Percentiles rank a stretch among this genome's conserved stretches.
These are phyloP conservation scores for Zasmidium cellare DNA, from an alignment of 2,329 filamentous ascomycete species.

Conservation along the genomic window DNA sequence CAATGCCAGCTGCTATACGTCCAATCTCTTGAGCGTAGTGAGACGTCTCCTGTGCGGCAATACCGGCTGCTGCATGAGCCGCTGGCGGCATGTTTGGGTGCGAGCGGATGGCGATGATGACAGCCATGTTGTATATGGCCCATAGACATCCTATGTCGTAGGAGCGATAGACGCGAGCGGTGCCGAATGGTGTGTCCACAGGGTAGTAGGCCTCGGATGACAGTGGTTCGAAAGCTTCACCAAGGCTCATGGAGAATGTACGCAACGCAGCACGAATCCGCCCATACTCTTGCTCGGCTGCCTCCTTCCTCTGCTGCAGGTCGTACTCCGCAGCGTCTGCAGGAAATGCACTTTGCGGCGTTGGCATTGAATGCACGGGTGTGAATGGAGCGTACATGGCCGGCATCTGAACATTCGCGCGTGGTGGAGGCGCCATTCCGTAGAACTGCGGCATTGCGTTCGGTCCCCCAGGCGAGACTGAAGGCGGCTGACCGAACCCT, in stretches of 20 bases:
- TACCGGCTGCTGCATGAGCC: constrained; percentile 80
- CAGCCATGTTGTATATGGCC: constrained; percentile 81
- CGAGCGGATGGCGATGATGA: constrained; percentile 77
- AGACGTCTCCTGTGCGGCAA: constrained; percentile 72
- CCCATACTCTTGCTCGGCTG: constrained; percentile 77
- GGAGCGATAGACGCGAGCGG: constrained; percentile 76
- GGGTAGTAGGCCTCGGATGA: constrained; percentile 65
- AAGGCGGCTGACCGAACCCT: constrained; percentile 1
- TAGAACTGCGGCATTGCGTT: constrained; percentile 51
- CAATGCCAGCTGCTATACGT: constrained; percentile 72
- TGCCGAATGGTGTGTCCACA: constrained; percentile 73
- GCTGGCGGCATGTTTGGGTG: constrained; percentile 91
- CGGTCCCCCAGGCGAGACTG: background rate
- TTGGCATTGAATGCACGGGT: constrained; percentile 15
- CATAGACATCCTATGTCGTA: constrained; percentile 86
- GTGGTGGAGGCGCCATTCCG: constrained; percentile 48
- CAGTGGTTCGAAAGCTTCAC: constrained; percentile 74
- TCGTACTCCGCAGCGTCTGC: constrained; percentile 53
- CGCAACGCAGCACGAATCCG: constrained; percentile 71
- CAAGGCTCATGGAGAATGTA: constrained; percentile 64
- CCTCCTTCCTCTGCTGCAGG: constrained; percentile 63
- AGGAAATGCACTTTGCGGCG: constrained; percentile 27
- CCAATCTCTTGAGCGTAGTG: constrained; percentile 73
- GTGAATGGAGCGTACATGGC: constrained; percentile 36
- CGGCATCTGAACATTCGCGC: constrained; percentile 42